Base-by-base conservation (phyloP, 805 yeast genomes). In the Priceomyces haplophilus region DNA sequence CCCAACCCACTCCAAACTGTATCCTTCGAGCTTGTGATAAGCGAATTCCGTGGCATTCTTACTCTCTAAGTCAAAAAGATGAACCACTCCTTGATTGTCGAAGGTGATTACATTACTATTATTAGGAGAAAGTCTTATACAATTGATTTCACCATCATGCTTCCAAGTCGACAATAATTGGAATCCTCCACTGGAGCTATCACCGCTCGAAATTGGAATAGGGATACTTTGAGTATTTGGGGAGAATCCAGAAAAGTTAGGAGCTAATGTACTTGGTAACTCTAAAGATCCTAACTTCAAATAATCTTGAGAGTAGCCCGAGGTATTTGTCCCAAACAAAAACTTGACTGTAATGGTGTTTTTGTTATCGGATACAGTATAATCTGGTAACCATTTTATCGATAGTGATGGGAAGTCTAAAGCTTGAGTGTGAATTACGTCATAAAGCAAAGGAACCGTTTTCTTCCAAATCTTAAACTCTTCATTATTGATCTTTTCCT, bases 401-500 rank as follows among this genome's bases (percentile, higher is more conserved):
- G 89, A 71, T 46, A 86, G 63, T 12, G 88, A 79, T 1, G 95
- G 95, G 78, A 82, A 82, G 40, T 79, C 75, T 19, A 82, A 65
- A 7, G 84, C 80, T 37, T 76, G 76, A 3, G 93, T 83, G 48
- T 85, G 82, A 36, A 88, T 69, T 47, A 83, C 76, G 51, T 83
- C 86, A 61, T 88, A 88, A 46, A 88, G 67, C 50, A 85, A 69
- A 3, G 95, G 95, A 11, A 85, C 83, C 1, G 91, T 78, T 55
- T 87, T 86, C 59, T 87, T 88, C 96, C 96, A 88, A 44, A 82
- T 67, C 51, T 73, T 73, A 69, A 76, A 85, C 64, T 85, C 93
- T 61, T 85, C 95, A 53, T 85, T 85, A 47, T 75, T 71, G 7
- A 83, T 62, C 55, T 84, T 85, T 53, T 82, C 86, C 38, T 72